Base-by-base conservation (phyloP, 2,329 filamentous ascomycete species). In the Cephalotrichum gorgonifer region DNA sequence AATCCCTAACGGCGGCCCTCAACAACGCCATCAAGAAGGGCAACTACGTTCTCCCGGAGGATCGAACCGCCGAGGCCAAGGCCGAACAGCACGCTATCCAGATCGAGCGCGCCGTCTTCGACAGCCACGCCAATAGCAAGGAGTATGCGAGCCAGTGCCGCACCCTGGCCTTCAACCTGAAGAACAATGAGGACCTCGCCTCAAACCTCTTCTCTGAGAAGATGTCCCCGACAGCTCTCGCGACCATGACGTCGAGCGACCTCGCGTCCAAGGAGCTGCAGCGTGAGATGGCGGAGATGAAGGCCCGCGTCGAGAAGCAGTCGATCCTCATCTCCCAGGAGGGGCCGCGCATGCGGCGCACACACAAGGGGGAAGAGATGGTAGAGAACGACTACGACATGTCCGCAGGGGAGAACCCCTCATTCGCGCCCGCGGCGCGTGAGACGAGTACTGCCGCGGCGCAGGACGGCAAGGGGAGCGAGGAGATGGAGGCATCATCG, bases 321-420 rank as follows among this genome's bases (percentile, higher is more conserved):
- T 86, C 91, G 43, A 90, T 93, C 43, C 76, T 95, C 30, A 82
- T 91, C 52, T 79, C 88, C 14, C 79, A 86, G 20, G 81, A 86
- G 17, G 76, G 79, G 44, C 88, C 90, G 4, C 81, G 89, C 3
- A 83, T 96, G 50, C 79, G 89, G 58, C 82, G 87, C 56, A 96
- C 91, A 2, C 91, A 97, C 70, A 97, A 97, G 65, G 93, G 93
- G 12, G 90, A 96, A 51, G 93, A 97, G 62, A 66, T 95, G 15
- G 76, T 97, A 15, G 89, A 91, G 53, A 81, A 85, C 43, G 88
- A 94, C 30, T 73, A 67, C n/a, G 62, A 66, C 33, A 52, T 65
- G n/a, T 51, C 55, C 17, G 45, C 51, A 2, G 62, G 59, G 31
- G 42, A 46, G 27, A 39, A 28, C 8, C 35, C 44, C 9, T 44